Conservation (phyloP, 2,329 filamentous ascomycete species). For the Paradendryphiella salina region DNA sequence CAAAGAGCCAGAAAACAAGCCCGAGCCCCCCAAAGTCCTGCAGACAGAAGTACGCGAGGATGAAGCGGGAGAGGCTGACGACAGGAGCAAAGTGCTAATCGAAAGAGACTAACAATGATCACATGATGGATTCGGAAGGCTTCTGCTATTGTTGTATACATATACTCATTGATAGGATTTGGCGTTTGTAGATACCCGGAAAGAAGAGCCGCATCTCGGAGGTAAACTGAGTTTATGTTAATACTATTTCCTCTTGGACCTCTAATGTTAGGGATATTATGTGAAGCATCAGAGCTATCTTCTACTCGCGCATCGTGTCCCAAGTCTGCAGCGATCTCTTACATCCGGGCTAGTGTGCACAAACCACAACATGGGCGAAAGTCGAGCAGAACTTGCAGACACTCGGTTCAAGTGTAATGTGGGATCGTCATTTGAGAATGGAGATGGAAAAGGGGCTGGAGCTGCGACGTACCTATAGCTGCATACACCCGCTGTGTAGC, state of each 20-base stretch:
- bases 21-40: background rate
- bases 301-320: constrained; percentile 19
- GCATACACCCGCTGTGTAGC: too few species aligned
- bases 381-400: background rate
- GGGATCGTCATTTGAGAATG: constrained; percentile 12
- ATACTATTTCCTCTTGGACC: background rate
- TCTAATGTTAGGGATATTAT: background rate
- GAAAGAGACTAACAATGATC: background rate
- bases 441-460: background rate
- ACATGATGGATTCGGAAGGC: background rate
- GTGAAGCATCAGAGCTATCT: constrained; percentile 20
- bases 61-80: background rate
- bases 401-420: constrained; percentile 25
- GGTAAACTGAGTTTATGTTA: background rate
- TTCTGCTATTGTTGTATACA: background rate
- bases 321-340: background rate
- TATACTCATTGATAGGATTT: background rate
- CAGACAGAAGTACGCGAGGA: background rate
- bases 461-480: constrained; percentile 1
- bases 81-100: background rate
- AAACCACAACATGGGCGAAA: constrained; percentile 13
- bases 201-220: background rate
- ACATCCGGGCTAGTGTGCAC: constrained; percentile 13
- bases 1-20: constrained; percentile 13
- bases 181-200: background rate